These are phyloP conservation scores for Peterozyma xylosa DNA, from an alignment of 805 yeast genomes.

Conservation along the genomic window DNA sequence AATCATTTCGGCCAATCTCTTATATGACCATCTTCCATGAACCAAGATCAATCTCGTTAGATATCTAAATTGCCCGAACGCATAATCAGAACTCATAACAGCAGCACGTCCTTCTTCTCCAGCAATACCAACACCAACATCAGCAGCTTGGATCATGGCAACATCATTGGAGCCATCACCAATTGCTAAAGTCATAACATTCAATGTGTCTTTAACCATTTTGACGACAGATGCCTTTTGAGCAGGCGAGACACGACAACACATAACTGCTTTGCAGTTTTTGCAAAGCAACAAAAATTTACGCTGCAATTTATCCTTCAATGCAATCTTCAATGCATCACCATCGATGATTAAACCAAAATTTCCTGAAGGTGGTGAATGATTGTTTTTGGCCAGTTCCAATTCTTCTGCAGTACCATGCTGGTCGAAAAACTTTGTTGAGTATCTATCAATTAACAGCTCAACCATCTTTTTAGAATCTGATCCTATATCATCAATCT, in stretches of 20 bases:
- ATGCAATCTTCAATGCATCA: constrained; percentile 43
- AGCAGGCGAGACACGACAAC: constrained; percentile 80
- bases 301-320: constrained; percentile 25
- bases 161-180: constrained; percentile 89
- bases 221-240: constrained; percentile 73
- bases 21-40: constrained; percentile 83
- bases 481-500: not conserved
- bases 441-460: constrained; percentile 35
- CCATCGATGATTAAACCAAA: constrained; percentile 70
- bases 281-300: constrained; percentile 67
- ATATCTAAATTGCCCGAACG: constrained; percentile 72
- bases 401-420: constrained; percentile 36
- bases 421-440: constrained; percentile 39
- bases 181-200: constrained; percentile 72
- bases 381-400: constrained; percentile 47
- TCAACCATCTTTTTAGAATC: constrained; percentile 14
- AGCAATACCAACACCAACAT: constrained; percentile 80
- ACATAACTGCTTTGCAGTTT: constrained; percentile 69
- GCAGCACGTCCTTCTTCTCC: constrained; percentile 88
- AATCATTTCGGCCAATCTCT: constrained; percentile 67
- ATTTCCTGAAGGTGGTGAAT: constrained; percentile 51
- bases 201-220: constrained; percentile 53
- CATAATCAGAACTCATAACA: constrained; percentile 81
- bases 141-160: constrained; percentile 83
- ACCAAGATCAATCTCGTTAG: constrained; percentile 57